Evolutionary conservation across 345 rosid genomes (phyloP).

Genomic region (Sapria himalayana): DNA sequence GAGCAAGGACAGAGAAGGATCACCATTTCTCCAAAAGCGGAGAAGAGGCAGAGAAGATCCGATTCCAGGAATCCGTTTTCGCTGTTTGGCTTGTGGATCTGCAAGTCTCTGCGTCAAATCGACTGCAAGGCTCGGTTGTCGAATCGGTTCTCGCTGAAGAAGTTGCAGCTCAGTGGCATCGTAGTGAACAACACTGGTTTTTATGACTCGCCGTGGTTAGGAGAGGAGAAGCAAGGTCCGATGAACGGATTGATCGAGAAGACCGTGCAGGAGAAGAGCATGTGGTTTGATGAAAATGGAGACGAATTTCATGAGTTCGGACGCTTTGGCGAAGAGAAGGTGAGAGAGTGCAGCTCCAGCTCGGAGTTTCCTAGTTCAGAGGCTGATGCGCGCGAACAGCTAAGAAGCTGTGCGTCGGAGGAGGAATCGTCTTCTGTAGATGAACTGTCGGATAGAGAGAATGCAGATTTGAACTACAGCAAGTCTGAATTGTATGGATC

Average conservation of each 20-base stretch:
- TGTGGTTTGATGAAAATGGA: constrained; percentile 10
- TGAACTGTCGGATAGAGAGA: constrained; percentile 15
- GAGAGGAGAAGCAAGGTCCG: constrained; percentile 13
- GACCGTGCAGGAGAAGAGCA: constrained; percentile 13
- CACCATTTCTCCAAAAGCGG: neutral
- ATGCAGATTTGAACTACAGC: constrained; percentile 13
- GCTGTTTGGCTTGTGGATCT: constrained; percentile 17
- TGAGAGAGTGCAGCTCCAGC: constrained; percentile 54
- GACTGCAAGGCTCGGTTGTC: constrained; percentile 13
- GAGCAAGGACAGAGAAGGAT: neutral
- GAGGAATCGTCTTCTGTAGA: constrained; percentile 33
- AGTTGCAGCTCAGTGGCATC: constrained; percentile 16
- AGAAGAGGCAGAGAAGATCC: constrained; percentile 9
- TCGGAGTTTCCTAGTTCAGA: constrained; percentile 54
- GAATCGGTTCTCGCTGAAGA: constrained; percentile 17
- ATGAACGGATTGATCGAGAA: constrained; percentile 28
- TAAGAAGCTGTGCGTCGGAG: constrained; percentile 41
- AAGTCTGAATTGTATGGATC: constrained; percentile 27
- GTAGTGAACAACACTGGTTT: constrained; percentile 26
- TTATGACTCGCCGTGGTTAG: constrained; percentile 17
- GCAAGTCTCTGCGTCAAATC: constrained; percentile 18
- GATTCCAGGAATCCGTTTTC: constrained; percentile 9
- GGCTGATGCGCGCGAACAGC: constrained; percentile 32
- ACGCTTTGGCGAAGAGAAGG: constrained; percentile 29
- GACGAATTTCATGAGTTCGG: constrained; percentile 22